Evolutionary conservation across 73 alveolate genomes (phyloP).

Genomic region (Paramecium octaurelia): DNA sequence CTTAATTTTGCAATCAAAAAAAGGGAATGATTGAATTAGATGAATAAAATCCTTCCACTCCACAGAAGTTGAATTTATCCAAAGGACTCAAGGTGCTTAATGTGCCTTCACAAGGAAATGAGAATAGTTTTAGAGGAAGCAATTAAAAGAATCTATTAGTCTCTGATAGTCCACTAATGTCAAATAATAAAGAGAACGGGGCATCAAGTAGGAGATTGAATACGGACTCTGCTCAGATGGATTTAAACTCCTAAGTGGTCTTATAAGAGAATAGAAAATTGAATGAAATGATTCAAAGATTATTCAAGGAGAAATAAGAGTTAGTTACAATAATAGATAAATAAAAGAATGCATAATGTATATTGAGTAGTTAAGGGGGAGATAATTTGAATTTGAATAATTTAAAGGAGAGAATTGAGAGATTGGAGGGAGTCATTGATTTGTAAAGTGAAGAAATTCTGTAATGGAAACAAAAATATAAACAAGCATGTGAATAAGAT

Average conservation of each 20-base stretch:
- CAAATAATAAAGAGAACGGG: background rate
- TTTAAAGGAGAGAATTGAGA: constrained; percentile 3
- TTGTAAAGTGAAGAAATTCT: background rate
- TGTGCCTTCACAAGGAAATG: background rate
- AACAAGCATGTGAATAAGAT: constrained; percentile 27
- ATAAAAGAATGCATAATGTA: background rate
- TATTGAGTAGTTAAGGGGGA: background rate
- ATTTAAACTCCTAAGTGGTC: background rate
- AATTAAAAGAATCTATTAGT: background rate
- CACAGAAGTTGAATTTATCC: background rate
- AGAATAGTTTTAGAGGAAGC: background rate
- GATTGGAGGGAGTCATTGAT: constrained; percentile 25
- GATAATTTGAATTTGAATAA: background rate
- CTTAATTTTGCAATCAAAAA: background rate
- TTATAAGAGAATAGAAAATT: background rate
- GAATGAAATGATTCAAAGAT: background rate
- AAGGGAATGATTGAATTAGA: background rate
- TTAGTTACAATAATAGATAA: background rate
- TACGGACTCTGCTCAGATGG: background rate
- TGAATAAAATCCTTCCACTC: background rate
- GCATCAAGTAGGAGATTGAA: background rate
- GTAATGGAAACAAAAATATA: constrained; percentile 14
- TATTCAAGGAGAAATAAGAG: background rate
- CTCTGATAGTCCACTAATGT: background rate
- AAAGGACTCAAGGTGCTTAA: background rate